Evolutionary conservation across 805 yeast species (phyloP), one percentile per base, ranked within the genome.

Genomic region (Ogataea polymorpha): DNA sequence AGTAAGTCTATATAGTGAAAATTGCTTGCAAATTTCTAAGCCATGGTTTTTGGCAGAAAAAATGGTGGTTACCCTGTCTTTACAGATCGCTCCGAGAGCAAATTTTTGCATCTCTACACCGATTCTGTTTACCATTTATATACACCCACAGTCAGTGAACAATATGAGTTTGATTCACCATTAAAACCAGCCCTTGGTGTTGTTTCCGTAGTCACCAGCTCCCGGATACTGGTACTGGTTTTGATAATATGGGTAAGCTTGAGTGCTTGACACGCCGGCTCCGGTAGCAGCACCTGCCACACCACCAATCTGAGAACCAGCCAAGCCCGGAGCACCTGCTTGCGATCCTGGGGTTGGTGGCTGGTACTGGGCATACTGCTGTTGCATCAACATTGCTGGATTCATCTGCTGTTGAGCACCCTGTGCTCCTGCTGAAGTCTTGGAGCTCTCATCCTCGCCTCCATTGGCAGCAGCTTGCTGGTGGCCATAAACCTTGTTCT

Each of bases 401-500:
- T 50, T 52, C 21, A 46, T 44, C 35, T 50, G 50, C 37, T 47
- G 54, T 36, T 33, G 57, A 29, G 46, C 45, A 13, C 50, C 25
- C 24, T 45, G 49, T 10, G 52, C 26, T 10, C 44, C 44, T 6
- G 45, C 48, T 13, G 45, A 21, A 4, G 49, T 32, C 8, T 43
- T 43, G 21, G 37, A 21, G 13, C 44, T 23, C 23, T 41, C 51
- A 11, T 47, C 51, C 28, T 44, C 51, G 10, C 35, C 41, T 21
- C 51, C 51, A 31, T 47, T 47, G 27, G 44, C 37, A n/a, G 42
- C 42, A 33, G 46, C 52, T 35, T 57, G 59, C 44, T 55, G 54
- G 37, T 56, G 59, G 47, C 50, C 52, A 42, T 58, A 57, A 29
- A 56, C 46, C 47, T 58, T 54, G 38, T 48, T 54, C 45, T 51